Evolutionary conservation across 164 flowering plant species (phyloP).

Genomic region (Echeveria elegans): DNA sequence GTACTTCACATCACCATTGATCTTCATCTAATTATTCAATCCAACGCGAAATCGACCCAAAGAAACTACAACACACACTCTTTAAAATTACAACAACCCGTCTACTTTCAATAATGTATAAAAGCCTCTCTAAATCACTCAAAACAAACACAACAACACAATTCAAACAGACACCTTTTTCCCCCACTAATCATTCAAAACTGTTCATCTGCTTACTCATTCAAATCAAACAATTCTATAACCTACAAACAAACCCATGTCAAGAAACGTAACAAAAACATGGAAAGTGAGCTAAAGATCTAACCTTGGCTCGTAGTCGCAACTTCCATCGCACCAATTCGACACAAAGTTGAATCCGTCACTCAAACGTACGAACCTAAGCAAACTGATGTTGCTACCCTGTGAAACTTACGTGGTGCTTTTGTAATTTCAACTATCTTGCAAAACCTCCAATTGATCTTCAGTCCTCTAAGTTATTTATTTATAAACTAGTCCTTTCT

Average conservation of each 20-base stretch:
- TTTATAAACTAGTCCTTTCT: neutral
- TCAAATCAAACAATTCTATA: neutral
- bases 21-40: neutral
- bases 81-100: neutral
- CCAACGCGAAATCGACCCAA: neutral
- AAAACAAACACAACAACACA: neutral
- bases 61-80: neutral
- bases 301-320: neutral
- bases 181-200: neutral
- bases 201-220: neutral
- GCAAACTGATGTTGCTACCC: neutral
- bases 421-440: neutral
- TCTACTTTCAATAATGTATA: neutral
- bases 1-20: neutral
- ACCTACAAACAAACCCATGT: neutral
- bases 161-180: neutral
- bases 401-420: neutral
- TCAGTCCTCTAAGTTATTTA: neutral
- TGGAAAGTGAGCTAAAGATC: neutral
- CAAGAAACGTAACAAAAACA: neutral
- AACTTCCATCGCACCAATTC: neutral
- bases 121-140: no score
- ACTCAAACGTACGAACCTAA: neutral
- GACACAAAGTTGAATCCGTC: neutral
- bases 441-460: neutral